Percentiles rank a stretch among this genome's conserved stretches.
Evolutionary conservation across 2,329 filamentous ascomycete genomes (phyloP).

Genomic region (Pseudonectria buxi): DNA sequence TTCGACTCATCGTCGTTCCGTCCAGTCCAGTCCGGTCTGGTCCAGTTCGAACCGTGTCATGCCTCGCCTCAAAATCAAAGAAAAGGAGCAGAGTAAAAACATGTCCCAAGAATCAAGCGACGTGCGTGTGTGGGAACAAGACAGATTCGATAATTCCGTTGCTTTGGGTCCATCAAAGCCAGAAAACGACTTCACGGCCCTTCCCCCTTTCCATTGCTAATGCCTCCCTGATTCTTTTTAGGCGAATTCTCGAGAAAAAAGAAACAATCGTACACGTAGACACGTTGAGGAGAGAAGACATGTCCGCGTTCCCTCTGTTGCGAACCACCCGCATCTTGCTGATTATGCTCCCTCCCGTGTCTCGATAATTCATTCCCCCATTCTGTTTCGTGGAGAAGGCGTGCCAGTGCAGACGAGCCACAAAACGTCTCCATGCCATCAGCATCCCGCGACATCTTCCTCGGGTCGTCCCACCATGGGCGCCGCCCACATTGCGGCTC

Average conservation of each 20-base stretch:
- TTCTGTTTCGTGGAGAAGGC: neutral
- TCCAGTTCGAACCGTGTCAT: too few species aligned
- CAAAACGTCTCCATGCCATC: too few species aligned
- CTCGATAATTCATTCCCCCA: slow-evolving; percentile 12
- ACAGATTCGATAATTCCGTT: too few species aligned
- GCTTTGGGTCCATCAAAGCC: slow-evolving; percentile 8
- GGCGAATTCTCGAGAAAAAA: slow-evolving; percentile 25
- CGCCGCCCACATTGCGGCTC: slow-evolving; percentile 14
- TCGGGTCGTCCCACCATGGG: too few species aligned
- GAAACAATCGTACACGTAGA: slow-evolving; percentile 34
- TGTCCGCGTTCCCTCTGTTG: slow-evolving; percentile 16
- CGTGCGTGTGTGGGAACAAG: too few species aligned
- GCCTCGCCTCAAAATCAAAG: too few species aligned
- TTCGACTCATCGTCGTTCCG: too few species aligned
- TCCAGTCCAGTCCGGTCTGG: too few species aligned
- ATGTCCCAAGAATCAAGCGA: too few species aligned
- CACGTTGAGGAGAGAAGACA: slow-evolving; percentile 22
- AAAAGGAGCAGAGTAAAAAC: too few species aligned
- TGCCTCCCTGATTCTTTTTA: slow-evolving; percentile 27
- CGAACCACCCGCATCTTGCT: slow-evolving; percentile 24
- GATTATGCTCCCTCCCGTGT: slow-evolving; percentile 25
- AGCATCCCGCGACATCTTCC: too few species aligned
- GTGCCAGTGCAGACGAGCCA: neutral
- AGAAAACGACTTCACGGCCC: slow-evolving; percentile 12
- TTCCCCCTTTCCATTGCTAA: slow-evolving; percentile 16